Evolutionary conservation across 2,329 filamentous ascomycete genomes (phyloP).

Genomic region (Microcyclospora pomicola): DNA sequence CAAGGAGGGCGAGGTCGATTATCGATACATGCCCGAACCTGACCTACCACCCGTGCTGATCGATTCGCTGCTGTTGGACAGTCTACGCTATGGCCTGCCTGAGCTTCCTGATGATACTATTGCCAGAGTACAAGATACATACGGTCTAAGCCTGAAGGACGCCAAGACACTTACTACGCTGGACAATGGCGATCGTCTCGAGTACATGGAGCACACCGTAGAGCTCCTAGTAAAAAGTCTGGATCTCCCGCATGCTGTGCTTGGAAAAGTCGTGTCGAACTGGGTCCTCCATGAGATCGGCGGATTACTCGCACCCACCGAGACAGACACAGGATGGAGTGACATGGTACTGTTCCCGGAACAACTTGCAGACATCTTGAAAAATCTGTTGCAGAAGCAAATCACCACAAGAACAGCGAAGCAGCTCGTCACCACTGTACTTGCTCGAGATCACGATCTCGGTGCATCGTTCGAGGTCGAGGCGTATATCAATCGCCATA

Average conservation of each 20-base stretch:
- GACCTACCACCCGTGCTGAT: slow-evolving; percentile 74
- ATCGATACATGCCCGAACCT: slow-evolving; percentile 95
- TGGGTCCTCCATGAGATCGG: slow-evolving; percentile 44
- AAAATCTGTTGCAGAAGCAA: slow-evolving; percentile 26
- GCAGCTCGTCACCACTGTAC: slow-evolving; percentile 24
- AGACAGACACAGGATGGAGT: slow-evolving; percentile 26
- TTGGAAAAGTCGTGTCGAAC: slow-evolving; percentile 43
- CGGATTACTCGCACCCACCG: slow-evolving; percentile 27
- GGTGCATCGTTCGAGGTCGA: slow-evolving; percentile 26
- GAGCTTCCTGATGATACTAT: slow-evolving; percentile 52
- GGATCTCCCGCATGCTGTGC: slow-evolving; percentile 12
- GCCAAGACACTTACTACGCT: slow-evolving; percentile 65
- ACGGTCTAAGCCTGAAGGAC: slow-evolving; percentile 65
- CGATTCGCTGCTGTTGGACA: slow-evolving; percentile 50
- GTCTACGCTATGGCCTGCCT: slow-evolving; percentile 51
- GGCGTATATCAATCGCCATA: slow-evolving; percentile 43
- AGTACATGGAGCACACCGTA: slow-evolving; percentile 65
- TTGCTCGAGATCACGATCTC: slow-evolving; percentile 20
- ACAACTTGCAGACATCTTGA: slow-evolving; percentile 32
- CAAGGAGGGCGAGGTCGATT: slow-evolving; percentile 95
- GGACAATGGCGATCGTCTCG: slow-evolving; percentile 63
- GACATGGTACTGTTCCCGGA: slow-evolving; percentile 25
- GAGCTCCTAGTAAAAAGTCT: slow-evolving; percentile 27
- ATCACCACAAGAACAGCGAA: slow-evolving; percentile 47
- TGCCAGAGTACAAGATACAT: slow-evolving; percentile 42